Percentiles rank a stretch among this genome's conserved stretches.
Evolutionary conservation across 768 basidiomycete genomes (phyloP).

Genomic region (Kondoa subrosea): DNA sequence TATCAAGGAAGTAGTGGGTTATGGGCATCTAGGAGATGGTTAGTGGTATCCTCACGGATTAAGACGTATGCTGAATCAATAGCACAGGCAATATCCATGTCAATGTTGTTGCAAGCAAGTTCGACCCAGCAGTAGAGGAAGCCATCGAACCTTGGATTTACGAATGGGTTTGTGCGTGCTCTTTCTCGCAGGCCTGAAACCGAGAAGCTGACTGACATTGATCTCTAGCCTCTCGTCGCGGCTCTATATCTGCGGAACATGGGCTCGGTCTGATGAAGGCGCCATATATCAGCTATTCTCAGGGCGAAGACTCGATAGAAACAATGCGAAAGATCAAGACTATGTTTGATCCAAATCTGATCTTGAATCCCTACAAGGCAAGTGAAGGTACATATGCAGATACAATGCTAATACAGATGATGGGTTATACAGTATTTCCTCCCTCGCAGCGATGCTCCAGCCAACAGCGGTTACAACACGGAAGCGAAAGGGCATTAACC

Average conservation of each 20-base stretch:
- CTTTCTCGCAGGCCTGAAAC: not conserved
- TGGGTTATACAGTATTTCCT: not conserved
- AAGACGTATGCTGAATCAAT: not conserved
- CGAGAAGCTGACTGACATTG: not conserved
- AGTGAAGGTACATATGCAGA: not conserved
- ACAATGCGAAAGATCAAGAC: constrained; percentile 81
- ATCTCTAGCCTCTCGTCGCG: constrained; percentile 40
- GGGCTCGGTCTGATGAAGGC: constrained; percentile 94
- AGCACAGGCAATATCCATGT: constrained; percentile 44
- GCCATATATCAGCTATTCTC: constrained; percentile 72
- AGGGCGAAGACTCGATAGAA: constrained; percentile 57
- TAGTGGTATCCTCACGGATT: constrained; percentile 27
- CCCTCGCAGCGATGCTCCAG: not conserved
- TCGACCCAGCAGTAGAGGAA: constrained; percentile 62
- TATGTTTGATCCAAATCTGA: constrained; percentile 72
- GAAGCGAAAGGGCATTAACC: not conserved
- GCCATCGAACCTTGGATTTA: constrained; percentile 90
- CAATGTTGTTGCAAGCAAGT: constrained; percentile 69
- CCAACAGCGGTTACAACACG: not conserved
- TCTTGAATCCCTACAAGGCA: constrained; percentile 38
- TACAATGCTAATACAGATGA: not conserved
- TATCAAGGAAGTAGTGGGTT: constrained; percentile 75
- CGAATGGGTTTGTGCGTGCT: constrained; percentile 37
- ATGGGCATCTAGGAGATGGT: constrained; percentile 96
- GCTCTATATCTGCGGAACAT: constrained; percentile 93